Percentiles rank a stretch among this genome's conserved stretches.
phyloP scores from a whole-genome alignment of 257 asterid species.

The Mentha longifolia region DNA sequence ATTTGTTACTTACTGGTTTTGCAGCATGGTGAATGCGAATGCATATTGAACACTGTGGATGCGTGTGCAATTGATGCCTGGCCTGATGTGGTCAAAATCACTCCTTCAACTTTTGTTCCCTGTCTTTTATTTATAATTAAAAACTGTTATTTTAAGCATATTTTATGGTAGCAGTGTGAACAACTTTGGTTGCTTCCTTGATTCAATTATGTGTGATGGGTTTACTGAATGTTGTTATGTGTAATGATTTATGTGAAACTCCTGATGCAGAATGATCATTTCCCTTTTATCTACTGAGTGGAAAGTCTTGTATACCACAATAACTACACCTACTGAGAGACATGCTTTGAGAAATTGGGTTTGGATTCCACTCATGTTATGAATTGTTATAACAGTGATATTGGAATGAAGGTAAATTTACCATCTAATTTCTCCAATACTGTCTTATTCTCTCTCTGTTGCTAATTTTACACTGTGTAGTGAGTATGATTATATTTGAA shows the following conservation, averaged over 20 bases:
- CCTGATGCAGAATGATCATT: slow-evolving; percentile 71
- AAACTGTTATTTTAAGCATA: not conserved
- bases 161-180: not conserved
- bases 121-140: slow-evolving; percentile 15
- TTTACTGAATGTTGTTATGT: slow-evolving; percentile 8
- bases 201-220: not conserved
- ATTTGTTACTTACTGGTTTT: slow-evolving; percentile 27
- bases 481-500: slow-evolving; percentile 17
- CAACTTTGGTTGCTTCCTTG: not conserved
- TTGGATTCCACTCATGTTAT: slow-evolving; percentile 68
- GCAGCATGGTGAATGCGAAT: slow-evolving; percentile 85
- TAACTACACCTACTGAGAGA: slow-evolving; percentile 74
- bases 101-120: slow-evolving; percentile 3
- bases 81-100: slow-evolving; percentile 84
- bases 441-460: not conserved
- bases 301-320: slow-evolving; percentile 69
- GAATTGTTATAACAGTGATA: slow-evolving; percentile 58
- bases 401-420: slow-evolving; percentile 69
- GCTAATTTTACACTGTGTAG: not conserved
- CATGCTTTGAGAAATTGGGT: slow-evolving; percentile 73
- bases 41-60: slow-evolving; percentile 81
- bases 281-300: slow-evolving; percentile 84
- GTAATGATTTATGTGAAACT: slow-evolving; percentile 19
- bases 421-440: slow-evolving; percentile 7
- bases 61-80: slow-evolving; percentile 90